Evolutionary conservation across 371 early-diverging fungal genomes (phyloP).

Genomic region (Fennellomyces sp.): DNA sequence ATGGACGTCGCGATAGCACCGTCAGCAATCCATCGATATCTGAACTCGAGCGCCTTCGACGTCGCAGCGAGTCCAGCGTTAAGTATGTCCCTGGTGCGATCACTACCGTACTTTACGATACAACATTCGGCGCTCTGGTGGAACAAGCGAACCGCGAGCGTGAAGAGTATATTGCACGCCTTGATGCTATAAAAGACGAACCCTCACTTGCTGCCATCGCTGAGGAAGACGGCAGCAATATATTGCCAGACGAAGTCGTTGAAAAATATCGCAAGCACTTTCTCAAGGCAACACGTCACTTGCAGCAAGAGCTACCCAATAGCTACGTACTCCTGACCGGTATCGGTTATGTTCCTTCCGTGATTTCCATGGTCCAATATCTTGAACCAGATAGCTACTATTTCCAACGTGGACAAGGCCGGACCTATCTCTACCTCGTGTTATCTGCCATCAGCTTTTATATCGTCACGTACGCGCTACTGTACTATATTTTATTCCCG

Average conservation of each 20-base stretch:
- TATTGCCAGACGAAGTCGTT: neutral
- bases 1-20: too few species aligned
- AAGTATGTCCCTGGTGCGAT: too few species aligned
- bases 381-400: constrained; percentile 1
- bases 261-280: neutral
- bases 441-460: constrained; percentile 1
- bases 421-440: neutral
- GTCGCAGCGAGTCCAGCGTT: too few species aligned
- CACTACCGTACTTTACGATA: too few species aligned
- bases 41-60: too few species aligned
- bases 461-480: neutral
- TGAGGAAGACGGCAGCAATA: too few species aligned
- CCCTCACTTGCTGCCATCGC: too few species aligned
- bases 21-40: too few species aligned
- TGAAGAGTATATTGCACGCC: too few species aligned
- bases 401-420: constrained; percentile 1
- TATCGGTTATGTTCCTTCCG: constrained; percentile 2
- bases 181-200: too few species aligned
- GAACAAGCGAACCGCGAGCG: too few species aligned
- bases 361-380: neutral
- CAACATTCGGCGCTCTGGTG: too few species aligned
- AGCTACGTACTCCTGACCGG: neutral
- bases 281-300: neutral
- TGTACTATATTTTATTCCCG: neutral
- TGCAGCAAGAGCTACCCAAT: neutral